Base-by-base conservation (phyloP, 495 filamentous ascomycete genomes). In the Tuber umbilicatum region DNA sequence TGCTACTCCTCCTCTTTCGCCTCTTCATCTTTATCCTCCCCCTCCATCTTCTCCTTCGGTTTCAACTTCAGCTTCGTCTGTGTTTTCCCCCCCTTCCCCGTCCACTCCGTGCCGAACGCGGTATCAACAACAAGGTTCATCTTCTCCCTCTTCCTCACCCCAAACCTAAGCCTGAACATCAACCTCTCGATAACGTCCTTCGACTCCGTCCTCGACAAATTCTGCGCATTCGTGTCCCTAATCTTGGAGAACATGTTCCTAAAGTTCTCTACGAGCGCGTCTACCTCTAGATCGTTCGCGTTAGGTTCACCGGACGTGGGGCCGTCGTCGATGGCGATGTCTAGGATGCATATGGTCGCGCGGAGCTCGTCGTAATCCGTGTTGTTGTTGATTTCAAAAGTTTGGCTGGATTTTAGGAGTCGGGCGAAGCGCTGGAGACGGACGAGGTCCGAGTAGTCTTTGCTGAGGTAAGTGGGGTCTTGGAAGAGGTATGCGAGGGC, bases 131-230 rank as follows among this genome's bases (percentile, higher is more conserved):
- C 85, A 73, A 75, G 78, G 41, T 85, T 82, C 81, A 86, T 86
- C 78, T 83, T 85, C 72, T 84, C 80, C 83, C 86, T 87, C 64
- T 86, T 85, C 35, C 75, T 81, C 71, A 97, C 88, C 0, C 88
- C 88, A 80, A 91, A 90, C 50, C 89, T 79, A 68, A 97, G 86
- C 70, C 93, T 87, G 70, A 92, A 89, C 73, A 91, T 86, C 16
- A 97, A 81, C 4, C 89, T 84, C 79, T 95, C 91, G 9, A 97
- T 84, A 37, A 86, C 86, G 68, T 88, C 87, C 81, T 95, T 94
- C 0, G 91, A 90, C 72, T 94, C 87, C 68, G 92, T 90, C 31
- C 91, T 87, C 27, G 88, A 89, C 72, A 93, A 87, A 81, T 90
- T 88, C 10, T 90, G 87, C 38, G 91, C 90, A 39, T 92, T 92